Base-by-base conservation (phyloP, 2,329 filamentous ascomycete species). In the Cladophialophora psammophila region DNA sequence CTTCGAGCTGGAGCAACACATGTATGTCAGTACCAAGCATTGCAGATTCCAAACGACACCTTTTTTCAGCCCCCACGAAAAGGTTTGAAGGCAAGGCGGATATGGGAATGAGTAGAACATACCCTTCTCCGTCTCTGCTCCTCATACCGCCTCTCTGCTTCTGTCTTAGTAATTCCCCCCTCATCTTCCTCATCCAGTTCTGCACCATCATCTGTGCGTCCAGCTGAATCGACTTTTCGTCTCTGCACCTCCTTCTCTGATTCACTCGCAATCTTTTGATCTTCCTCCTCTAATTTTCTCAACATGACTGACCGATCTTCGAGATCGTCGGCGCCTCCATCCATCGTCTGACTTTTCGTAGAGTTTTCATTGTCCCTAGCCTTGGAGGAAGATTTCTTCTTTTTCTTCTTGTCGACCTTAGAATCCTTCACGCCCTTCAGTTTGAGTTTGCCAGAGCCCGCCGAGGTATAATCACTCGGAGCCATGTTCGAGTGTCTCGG, bases 51-150 rank as follows among this genome's bases (percentile, higher is more conserved):
- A 26, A 10, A 18, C 5, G n/a, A n/a, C n/a, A n/a, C n/a, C n/a
- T n/a, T 5, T 3, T 12, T 20, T 36, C 15, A 63, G 20, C 18
- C 40, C 18, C 5, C 4, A 38, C 36, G 8, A 38, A 18, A 18
- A 42, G 18, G 38, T 9, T 15, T 40, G 20, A 26, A 68, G 26
- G 2, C 26, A 26, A 26, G 26, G 26, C 65, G 54, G 38, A 68
- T 52, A 20, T 67, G 31, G 54, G 73, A 54, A 72, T 10, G 18
- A 26, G 12, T 50, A 50, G 45, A 50, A 85, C 89, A 69, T 85
- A 92, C 92, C 83, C 92, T 87, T 81, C 93, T 95, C 78, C 88
- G 86, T 78, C 90, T 88, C 74, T 87, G 85, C 80, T 98, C 94
- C 72, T 96, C 92, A 74, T 95, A 88, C 53, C 89, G 85, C 72